These are phyloP conservation scores for Nannochloropsis salina DNA, from an alignment of 108 stramenopile genomes.

Conservation along the genomic window DNA sequence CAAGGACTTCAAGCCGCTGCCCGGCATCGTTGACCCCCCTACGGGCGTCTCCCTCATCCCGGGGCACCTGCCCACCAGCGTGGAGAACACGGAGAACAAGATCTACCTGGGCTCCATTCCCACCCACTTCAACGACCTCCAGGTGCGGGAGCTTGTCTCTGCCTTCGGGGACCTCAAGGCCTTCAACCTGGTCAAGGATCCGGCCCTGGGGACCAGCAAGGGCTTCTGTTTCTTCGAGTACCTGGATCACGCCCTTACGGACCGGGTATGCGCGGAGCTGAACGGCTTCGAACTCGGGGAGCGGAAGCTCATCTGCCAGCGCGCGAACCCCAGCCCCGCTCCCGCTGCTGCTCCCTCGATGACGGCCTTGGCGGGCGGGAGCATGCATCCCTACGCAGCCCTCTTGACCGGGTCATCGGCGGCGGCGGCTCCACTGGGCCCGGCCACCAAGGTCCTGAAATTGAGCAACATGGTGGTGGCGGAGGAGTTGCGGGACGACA, in stretches of 20 bases:
- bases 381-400: neutral
- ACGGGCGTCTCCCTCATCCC: neutral
- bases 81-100: conserved; percentile 1
- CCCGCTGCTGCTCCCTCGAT: neutral
- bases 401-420: neutral
- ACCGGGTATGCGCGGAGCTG: neutral
- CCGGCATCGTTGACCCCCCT: neutral
- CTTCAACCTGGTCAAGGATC: conserved; percentile 14
- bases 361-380: neutral
- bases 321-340: neutral
- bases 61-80: neutral
- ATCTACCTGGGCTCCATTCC: conserved; percentile 7
- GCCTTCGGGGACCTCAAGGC: conserved; percentile 21
- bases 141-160: conserved; percentile 18
- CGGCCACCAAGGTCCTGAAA: conserved; percentile 59
- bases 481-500: conserved; percentile 73
- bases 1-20: conserved; percentile 7
- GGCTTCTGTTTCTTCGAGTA: conserved; percentile 22
- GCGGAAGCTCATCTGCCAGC: conserved; percentile 13
- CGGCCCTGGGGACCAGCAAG: neutral
- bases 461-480: conserved; percentile 86
- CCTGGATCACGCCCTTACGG: neutral
- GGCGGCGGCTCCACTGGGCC: neutral
- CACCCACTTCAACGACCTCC: neutral
- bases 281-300: conserved; percentile 14